These are phyloP conservation scores for Candida boidinii DNA, from an alignment of 805 yeast species.

Conservation along the genomic window DNA sequence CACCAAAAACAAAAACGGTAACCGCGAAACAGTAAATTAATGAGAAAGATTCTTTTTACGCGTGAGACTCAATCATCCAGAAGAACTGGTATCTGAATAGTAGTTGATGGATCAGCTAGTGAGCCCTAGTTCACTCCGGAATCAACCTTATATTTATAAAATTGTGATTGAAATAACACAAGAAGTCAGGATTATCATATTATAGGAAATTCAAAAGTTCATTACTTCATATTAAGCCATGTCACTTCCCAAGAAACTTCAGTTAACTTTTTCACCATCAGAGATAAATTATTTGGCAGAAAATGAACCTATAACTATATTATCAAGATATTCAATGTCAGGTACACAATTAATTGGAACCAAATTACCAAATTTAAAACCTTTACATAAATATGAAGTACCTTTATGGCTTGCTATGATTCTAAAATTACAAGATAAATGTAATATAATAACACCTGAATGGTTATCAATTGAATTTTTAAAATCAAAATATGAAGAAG, in stretches of 20 bases:
- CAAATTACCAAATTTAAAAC: conserved; percentile 48
- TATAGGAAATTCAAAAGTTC: too few relatives aligned
- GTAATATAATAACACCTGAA: conserved; percentile 76
- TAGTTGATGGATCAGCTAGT: too few relatives aligned
- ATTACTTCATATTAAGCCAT: too few relatives aligned
- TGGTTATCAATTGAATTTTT: conserved; percentile 64
- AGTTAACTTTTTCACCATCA: conserved; percentile 55
- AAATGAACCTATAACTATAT: conserved; percentile 59
- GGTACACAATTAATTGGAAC: conserved; percentile 57
- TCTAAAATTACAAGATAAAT: conserved; percentile 75
- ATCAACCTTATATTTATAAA: too few relatives aligned
- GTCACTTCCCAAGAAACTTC: conserved; percentile 54
- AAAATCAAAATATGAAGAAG: conserved; percentile 56
- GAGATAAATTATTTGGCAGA: conserved; percentile 85
- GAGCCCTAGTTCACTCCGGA: too few relatives aligned
- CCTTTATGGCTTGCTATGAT: conserved; percentile 87
- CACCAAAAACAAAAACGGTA: too few relatives aligned
- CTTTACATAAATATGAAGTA: conserved; percentile 59
- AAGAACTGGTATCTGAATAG: too few relatives aligned
- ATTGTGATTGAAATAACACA: too few relatives aligned
- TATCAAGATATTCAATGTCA: conserved; percentile 72
- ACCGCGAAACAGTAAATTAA: too few relatives aligned
- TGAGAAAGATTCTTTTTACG: too few relatives aligned
- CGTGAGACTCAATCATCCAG: too few relatives aligned
- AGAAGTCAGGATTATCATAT: too few relatives aligned